Base-by-base conservation (phyloP, 805 yeast genomes). In the Starmerella etchellsii region DNA sequence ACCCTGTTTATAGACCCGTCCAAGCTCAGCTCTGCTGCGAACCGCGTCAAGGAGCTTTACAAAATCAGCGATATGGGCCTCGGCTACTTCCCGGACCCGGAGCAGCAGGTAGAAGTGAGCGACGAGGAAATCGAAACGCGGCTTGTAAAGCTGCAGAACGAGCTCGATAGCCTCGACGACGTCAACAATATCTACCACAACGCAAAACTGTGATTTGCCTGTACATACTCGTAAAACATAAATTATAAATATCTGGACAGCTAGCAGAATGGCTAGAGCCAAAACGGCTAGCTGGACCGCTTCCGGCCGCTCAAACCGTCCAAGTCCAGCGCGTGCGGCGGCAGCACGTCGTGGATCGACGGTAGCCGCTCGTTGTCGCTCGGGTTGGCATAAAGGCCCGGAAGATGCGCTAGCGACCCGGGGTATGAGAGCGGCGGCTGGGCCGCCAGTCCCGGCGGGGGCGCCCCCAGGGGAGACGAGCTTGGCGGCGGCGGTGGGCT, bases 131-230 rank as follows among this genome's bases (percentile, higher is more conserved):
- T 67, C 7, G 64, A 59, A 43, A 69, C 66, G 44, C 66, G 67
- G 28, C 69, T 74, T 51, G 69, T 69, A 14, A 80, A 74, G 53
- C 73, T 85, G 27, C 58, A 78, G 26, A 63, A 58, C 19, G 66
- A 67, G 36, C 64, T 88, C 34, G 93, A 83, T 40, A 83, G 77
- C 26, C 63, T 84, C n/a, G 84, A 79, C 37, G 97, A 91, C 52
- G 81, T 88, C 18, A 75, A 83, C 6, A 83, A 74, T 47, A 74
- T 81, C 44, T 82, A 81, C 61, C 71, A 82, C 24, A 88, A 84
- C 56, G 27, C 27, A 7, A 34, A 34, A 25, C 5, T 34, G 8
- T 24, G n/a, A n/a, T n/a, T n/a, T n/a, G n/a, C n/a, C n/a, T n/a
- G n/a, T 24, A 9, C 26, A 9, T 24, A 8, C 11, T 24, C 26